phyloP scores from a whole-genome alignment of 257 asterid species.

The Solanum megistacrolobum region DNA sequence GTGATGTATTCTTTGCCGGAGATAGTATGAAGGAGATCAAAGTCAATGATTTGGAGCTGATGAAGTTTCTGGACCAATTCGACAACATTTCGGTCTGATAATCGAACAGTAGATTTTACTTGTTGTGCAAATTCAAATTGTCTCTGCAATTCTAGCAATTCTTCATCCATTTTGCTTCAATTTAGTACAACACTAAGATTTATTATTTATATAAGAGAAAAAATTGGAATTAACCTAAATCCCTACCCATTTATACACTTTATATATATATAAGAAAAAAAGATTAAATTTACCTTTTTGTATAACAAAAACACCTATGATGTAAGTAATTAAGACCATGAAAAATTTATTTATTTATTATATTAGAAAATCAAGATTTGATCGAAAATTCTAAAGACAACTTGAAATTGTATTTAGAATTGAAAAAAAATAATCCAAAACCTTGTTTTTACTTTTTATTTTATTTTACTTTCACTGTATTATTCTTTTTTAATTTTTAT shows the following conservation, averaged over 20 bases:
- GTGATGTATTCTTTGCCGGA: slow-evolving; percentile 97
- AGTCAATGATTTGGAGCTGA: slow-evolving; percentile 72
- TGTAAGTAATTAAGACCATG: background rate
- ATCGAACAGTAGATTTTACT: slow-evolving; percentile 84
- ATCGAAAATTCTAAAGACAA: background rate
- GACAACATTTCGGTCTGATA: slow-evolving; percentile 93
- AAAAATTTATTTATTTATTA: too few relatives aligned
- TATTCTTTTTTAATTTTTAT: too few relatives aligned
- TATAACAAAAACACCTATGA: background rate
- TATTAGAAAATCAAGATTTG: background rate
- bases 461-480: background rate
- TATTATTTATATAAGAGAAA: too few relatives aligned
- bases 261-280: too few relatives aligned
- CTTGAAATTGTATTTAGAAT: background rate
- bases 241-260: background rate
- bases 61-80: slow-evolving; percentile 93
- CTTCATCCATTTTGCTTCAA: slow-evolving; percentile 58
- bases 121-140: slow-evolving; percentile 93
- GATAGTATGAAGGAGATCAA: slow-evolving; percentile 87
- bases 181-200: background rate
- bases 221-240: background rate
- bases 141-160: slow-evolving; percentile 77
- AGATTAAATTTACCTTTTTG: background rate
- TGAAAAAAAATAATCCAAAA: background rate
- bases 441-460: background rate